These are phyloP conservation scores for Termitomyces sp. DNA, from an alignment of 768 basidiomycete species.

Conservation along the genomic window DNA sequence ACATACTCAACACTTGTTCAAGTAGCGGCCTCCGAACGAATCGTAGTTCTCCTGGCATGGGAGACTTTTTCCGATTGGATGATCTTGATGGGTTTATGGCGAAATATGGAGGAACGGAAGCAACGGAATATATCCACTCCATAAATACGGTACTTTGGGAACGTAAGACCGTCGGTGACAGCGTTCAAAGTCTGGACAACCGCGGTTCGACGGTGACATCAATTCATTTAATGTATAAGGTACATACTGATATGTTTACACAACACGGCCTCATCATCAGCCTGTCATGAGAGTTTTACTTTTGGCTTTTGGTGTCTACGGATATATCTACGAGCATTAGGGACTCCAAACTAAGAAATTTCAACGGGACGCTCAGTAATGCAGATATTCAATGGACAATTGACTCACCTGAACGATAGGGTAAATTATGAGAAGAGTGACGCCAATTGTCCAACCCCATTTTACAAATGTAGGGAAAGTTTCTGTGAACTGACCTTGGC, in stretches of 20 bases:
- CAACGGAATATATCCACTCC: too few relatives aligned
- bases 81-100: too few relatives aligned
- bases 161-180: too few relatives aligned
- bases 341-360: slow-evolving; percentile 58
- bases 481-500: slow-evolving; percentile 61
- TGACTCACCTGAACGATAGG: slow-evolving; percentile 59
- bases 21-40: too few relatives aligned
- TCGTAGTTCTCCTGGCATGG: too few relatives aligned
- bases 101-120: too few relatives aligned
- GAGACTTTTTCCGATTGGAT: too few relatives aligned
- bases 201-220: too few relatives aligned
- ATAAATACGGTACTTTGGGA: too few relatives aligned
- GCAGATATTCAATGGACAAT: background rate
- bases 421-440: slow-evolving; percentile 60
- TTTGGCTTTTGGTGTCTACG: slow-evolving; percentile 33
- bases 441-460: slow-evolving; percentile 64
- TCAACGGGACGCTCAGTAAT: background rate
- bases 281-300: slow-evolving; percentile 28
- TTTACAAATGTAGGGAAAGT: slow-evolving; percentile 62
- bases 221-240: background rate
- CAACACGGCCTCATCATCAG: background rate
- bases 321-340: slow-evolving; percentile 51
- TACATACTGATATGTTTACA: background rate
- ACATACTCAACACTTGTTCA: too few relatives aligned
- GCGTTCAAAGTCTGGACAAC: background rate